phyloP scores from a whole-genome alignment of 1,139 yeast species.

The Wickerhamomyces sp. region DNA sequence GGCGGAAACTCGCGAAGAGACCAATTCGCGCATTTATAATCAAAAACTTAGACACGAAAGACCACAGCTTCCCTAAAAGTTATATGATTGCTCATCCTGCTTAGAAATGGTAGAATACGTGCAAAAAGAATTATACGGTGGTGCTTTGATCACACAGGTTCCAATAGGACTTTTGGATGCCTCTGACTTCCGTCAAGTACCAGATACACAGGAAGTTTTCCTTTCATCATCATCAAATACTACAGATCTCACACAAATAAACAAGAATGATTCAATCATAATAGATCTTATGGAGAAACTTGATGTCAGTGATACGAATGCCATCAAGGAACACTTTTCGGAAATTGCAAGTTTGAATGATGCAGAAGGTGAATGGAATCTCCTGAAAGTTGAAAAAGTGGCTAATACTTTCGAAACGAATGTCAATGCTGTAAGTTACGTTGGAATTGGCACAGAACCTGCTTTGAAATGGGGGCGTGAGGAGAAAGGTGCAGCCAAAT shows the following conservation, averaged over 20 bases:
- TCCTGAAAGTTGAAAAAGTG: conserved; percentile 13
- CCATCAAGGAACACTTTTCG: conserved; percentile 35
- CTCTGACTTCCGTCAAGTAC: conserved; percentile 68
- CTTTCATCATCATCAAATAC: conserved; percentile 36
- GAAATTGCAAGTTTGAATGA: conserved; percentile 37
- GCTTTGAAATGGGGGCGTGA: conserved; percentile 47
- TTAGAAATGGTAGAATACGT: conserved; percentile 9
- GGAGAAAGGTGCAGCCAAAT: conserved; percentile 21
- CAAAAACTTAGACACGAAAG: too few species aligned
- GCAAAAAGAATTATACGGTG: conserved; percentile 55
- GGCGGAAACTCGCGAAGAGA: too few species aligned
- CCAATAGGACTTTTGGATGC: conserved; percentile 65
- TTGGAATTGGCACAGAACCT: conserved; percentile 31
- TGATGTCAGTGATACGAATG: conserved; percentile 33
- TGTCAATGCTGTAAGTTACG: conserved; percentile 16
- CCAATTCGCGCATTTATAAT: too few species aligned
- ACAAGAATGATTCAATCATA: conserved; percentile 55
- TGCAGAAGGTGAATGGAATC: conserved; percentile 22
- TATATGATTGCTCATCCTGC: too few species aligned
- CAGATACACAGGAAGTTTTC: conserved; percentile 87
- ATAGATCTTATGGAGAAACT: conserved; percentile 67
- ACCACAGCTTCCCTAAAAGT: too few species aligned
- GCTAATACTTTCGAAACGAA: conserved; percentile 3
- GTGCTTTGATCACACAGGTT: conserved; percentile 56
- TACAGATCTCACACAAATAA: conserved; percentile 27